phyloP scores from a whole-genome alignment of 768 basidiomycete genomes.

The Lactarius evosmus region DNA sequence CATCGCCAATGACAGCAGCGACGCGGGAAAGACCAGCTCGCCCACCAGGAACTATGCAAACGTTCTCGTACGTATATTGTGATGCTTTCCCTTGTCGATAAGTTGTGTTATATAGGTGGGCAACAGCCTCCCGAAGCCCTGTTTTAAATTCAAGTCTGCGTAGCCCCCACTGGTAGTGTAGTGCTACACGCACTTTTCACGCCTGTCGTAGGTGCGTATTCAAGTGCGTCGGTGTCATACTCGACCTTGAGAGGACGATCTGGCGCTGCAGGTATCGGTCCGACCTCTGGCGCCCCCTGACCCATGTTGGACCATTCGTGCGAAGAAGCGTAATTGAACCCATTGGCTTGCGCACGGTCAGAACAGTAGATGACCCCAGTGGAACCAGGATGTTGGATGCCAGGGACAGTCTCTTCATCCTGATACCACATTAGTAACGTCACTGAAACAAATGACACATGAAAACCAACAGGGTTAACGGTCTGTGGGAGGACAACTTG shows the following conservation, averaged over 20 bases:
- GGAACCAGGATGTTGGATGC: constrained; percentile 72
- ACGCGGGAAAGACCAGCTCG: constrained; percentile 86
- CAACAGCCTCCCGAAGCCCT: constrained; percentile 87
- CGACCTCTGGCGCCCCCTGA: constrained; percentile 91
- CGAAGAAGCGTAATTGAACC: constrained; percentile 74
- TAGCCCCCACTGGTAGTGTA: not conserved
- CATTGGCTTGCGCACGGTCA: constrained; percentile 93
- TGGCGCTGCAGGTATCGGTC: constrained; percentile 73
- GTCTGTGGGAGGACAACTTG: constrained; percentile 55
- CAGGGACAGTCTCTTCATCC: constrained; percentile 89
- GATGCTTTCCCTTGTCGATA: constrained; percentile 79
- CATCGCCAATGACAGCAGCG: constrained; percentile 88
- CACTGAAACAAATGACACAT: not conserved
- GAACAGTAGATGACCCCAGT: constrained; percentile 81
- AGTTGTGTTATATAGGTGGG: constrained; percentile 81
- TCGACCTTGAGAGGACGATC: constrained; percentile 62
- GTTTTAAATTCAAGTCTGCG: constrained; percentile 4
- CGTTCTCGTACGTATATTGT: constrained; percentile 89
- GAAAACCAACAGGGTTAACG: constrained; percentile 56
- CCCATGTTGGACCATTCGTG: constrained; percentile 88
- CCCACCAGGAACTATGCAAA: constrained; percentile 93
- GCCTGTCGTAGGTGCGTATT: constrained; percentile 92
- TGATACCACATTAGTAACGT: constrained; percentile 30
- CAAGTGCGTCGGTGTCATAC: constrained; percentile 67
- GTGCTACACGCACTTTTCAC: constrained; percentile 57